Percentiles rank a stretch among this genome's conserved stretches.
These are phyloP conservation scores for Rhodotorula sp. DNA, from an alignment of 1,284 basidiomycete species.

Conservation along the genomic window DNA sequence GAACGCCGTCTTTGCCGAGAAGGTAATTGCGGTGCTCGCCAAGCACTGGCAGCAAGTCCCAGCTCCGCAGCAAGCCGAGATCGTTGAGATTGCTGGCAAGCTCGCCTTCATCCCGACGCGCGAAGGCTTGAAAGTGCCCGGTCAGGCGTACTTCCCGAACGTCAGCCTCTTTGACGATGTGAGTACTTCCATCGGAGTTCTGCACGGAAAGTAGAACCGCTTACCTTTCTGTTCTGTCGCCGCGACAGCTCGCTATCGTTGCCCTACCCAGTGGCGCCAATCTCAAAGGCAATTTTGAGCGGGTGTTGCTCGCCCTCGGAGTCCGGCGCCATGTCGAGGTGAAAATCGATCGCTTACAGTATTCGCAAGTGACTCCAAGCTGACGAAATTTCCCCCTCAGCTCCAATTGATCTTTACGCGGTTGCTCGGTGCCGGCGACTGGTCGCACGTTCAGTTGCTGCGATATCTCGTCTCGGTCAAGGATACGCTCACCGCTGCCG, in stretches of 20 bases:
- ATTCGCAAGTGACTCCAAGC: too few relatives aligned
- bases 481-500: slow-evolving; percentile 64
- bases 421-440: slow-evolving; percentile 50
- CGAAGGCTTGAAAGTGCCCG: slow-evolving; percentile 55
- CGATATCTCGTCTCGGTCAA: slow-evolving; percentile 50
- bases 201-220: background rate
- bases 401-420: slow-evolving; percentile 52
- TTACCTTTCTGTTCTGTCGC: background rate
- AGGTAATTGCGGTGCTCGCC: slow-evolving; percentile 62
- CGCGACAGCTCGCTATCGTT: slow-evolving; percentile 56
- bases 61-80: slow-evolving; percentile 59
- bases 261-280: slow-evolving; percentile 64
- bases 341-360: slow-evolving; percentile 58
- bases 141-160: slow-evolving; percentile 81
- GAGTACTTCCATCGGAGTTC: background rate
- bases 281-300: slow-evolving; percentile 75
- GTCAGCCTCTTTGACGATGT: slow-evolving; percentile 80
- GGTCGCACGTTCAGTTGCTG: slow-evolving; percentile 52
- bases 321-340: slow-evolving; percentile 89
- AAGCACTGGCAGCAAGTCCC: slow-evolving; percentile 74
- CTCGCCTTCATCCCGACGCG: slow-evolving; percentile 65
- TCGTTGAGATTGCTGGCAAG: slow-evolving; percentile 60
- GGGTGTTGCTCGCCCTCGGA: slow-evolving; percentile 71
- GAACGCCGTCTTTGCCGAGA: slow-evolving; percentile 77
- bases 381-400: slow-evolving; percentile 8